These are phyloP conservation scores for Neostapfia colusana DNA, from an alignment of 176 grass and related monocot genomes.

Conservation along the genomic window DNA sequence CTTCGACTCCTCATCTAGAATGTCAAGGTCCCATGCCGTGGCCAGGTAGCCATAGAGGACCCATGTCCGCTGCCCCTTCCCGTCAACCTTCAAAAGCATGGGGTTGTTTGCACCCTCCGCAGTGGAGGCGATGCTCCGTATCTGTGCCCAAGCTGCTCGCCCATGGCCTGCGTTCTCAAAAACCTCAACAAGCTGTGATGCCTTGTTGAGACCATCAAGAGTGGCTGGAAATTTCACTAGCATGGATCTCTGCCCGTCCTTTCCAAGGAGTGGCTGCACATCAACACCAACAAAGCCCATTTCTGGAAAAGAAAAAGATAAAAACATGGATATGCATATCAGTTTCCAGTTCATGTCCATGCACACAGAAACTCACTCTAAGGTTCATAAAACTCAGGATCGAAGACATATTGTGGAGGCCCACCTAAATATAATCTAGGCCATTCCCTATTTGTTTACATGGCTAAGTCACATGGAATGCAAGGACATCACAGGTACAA, in stretches of 20 bases:
- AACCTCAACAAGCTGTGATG: conserved; percentile 57
- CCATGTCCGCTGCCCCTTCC: conserved; percentile 57
- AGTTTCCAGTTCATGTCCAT: not conserved
- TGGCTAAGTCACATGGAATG: not conserved
- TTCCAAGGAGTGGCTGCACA: conserved; percentile 61
- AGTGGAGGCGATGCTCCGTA: conserved; percentile 26
- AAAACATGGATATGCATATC: not conserved
- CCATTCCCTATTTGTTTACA: not conserved
- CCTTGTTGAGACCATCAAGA: conserved; percentile 64
- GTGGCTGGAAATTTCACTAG: conserved; percentile 64
- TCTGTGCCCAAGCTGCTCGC: conserved; percentile 40
- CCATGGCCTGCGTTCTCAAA: conserved; percentile 62
- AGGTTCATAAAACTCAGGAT: not conserved
- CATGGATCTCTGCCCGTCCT: conserved; percentile 68
- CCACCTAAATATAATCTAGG: not conserved
- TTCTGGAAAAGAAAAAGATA: conserved; percentile 46
- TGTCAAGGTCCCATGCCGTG: conserved; percentile 75
- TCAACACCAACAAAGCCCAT: conserved; percentile 61
- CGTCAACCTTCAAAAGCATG: conserved; percentile 61
- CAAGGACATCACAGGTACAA: not conserved
- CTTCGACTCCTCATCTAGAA: conserved; percentile 57
- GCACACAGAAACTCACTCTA: not conserved
- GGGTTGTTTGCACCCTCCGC: conserved; percentile 41
- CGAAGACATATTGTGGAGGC: not conserved
- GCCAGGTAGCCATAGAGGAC: conserved; percentile 82